phyloP scores from a whole-genome alignment of 805 yeast species.

The Ogataea ganodermae region DNA sequence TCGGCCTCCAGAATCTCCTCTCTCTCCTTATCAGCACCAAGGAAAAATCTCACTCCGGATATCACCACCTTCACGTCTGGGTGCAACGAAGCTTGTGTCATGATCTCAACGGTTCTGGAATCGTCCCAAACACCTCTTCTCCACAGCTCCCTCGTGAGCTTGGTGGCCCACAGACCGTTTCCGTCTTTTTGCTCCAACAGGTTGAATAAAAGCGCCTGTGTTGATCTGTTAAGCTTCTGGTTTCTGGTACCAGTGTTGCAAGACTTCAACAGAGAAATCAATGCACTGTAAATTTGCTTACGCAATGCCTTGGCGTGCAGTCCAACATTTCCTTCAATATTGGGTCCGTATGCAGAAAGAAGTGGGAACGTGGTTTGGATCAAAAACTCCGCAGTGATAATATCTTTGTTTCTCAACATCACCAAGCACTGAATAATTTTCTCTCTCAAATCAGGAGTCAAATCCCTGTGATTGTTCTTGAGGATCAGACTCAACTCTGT shows the following conservation, averaged over 20 bases:
- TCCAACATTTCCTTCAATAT: slow-evolving; percentile 45
- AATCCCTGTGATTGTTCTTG: slow-evolving; percentile 72
- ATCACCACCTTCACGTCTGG: slow-evolving; percentile 83
- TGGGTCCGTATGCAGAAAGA: slow-evolving; percentile 63
- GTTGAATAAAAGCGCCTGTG: slow-evolving; percentile 90
- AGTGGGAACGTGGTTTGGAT: slow-evolving; percentile 90
- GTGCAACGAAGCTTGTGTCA: slow-evolving; percentile 94
- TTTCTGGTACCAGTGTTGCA: slow-evolving; percentile 88
- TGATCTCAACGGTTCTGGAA: slow-evolving; percentile 92
- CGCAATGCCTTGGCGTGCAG: slow-evolving; percentile 81
- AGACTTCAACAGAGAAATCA: slow-evolving; percentile 75
- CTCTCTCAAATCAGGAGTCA: slow-evolving; percentile 85
- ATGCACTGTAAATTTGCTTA: slow-evolving; percentile 75
- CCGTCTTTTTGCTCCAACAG: slow-evolving; percentile 78
- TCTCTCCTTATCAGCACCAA: slow-evolving; percentile 94
- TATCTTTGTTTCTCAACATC: slow-evolving; percentile 84
- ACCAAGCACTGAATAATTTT: slow-evolving; percentile 87
- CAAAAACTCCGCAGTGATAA: slow-evolving; percentile 74
- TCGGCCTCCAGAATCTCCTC: slow-evolving; percentile 80
- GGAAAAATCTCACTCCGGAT: slow-evolving; percentile 87
- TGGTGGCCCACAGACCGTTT: slow-evolving; percentile 92
- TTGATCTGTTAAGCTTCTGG: slow-evolving; percentile 83
- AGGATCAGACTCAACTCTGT: slow-evolving; percentile 72
- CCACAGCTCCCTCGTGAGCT: slow-evolving; percentile 94
- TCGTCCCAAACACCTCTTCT: slow-evolving; percentile 98